Percentiles rank a stretch among this genome's conserved stretches.
Conservation (phyloP, 2,329 filamentous ascomycete species). For the Trichoderma polysporum region DNA sequence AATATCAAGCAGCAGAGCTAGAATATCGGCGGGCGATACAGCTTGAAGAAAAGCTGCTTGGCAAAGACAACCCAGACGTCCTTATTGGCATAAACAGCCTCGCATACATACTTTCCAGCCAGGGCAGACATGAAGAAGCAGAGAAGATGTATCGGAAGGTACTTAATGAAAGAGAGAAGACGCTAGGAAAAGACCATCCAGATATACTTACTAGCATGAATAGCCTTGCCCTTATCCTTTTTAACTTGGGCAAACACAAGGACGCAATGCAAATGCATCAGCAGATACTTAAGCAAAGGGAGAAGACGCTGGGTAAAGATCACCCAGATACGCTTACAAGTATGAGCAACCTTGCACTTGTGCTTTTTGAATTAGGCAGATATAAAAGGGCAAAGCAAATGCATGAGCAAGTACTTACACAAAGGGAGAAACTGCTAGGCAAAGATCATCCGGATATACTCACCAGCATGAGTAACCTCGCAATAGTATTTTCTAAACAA, state of each 20-base stretch:
- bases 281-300: not conserved
- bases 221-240: not conserved
- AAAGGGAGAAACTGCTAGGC: not conserved
- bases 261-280: constrained; percentile 1
- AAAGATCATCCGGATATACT: not conserved
- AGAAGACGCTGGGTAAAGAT: not conserved
- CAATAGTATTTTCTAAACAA: not conserved
- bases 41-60: not conserved
- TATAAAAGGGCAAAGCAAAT: not conserved
- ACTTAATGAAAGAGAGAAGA: too few species aligned
- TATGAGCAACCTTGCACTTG: not conserved
- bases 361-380: not conserved
- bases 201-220: too few species aligned
- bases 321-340: not conserved
- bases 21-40: constrained; percentile 21
- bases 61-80: not conserved
- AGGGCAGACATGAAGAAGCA: constrained; percentile 10
- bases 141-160: not conserved
- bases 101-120: not conserved
- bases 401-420: not conserved
- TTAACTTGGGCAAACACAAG: not conserved
- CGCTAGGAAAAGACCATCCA: too few species aligned
- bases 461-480: not conserved
- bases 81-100: not conserved
- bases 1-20: constrained; percentile 25